Percentiles rank a stretch among this genome's conserved stretches.
These are phyloP conservation scores for Leishmania lainsoni DNA, from an alignment of 208 protist genomes.

Conservation along the genomic window DNA sequence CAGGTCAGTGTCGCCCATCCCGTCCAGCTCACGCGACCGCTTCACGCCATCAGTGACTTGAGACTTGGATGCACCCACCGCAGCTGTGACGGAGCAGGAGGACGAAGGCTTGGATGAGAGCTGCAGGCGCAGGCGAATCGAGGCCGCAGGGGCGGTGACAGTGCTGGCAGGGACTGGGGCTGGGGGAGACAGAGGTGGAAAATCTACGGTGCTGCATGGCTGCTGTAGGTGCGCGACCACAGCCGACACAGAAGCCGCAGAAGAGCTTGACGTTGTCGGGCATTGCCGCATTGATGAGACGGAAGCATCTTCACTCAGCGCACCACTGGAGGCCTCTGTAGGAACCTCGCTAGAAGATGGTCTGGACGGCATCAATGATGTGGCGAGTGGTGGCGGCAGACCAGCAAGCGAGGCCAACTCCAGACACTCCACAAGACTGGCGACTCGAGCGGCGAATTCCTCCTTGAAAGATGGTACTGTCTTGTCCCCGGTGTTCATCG, in stretches of 20 bases:
- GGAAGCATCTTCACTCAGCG: background rate
- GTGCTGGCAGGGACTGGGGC: background rate
- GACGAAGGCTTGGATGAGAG: background rate
- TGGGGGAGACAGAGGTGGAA: background rate
- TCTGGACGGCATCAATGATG: conserved; percentile 6
- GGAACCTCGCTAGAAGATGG: background rate
- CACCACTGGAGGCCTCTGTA: background rate
- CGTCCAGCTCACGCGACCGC: conserved; percentile 1
- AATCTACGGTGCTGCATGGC: background rate
- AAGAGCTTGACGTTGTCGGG: background rate
- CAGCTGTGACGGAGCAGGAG: background rate
- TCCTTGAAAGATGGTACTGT: background rate
- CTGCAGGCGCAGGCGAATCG: conserved; percentile 11
- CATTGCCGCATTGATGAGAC: background rate
- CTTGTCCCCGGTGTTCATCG: background rate
- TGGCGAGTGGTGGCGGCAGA: conserved; percentile 21
- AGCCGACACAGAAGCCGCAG: background rate
- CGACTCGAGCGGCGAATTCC: conserved; percentile 13
- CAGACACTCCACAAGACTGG: conserved; percentile 20
- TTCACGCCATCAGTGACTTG: background rate
- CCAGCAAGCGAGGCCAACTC: conserved; percentile 21
- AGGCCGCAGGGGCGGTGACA: background rate
- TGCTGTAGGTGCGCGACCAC: background rate
- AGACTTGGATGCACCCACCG: background rate
- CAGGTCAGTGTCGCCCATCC: background rate